Base-by-base conservation (phyloP, 2,329 filamentous ascomycete species). In the Geosmithia putterillii region DNA sequence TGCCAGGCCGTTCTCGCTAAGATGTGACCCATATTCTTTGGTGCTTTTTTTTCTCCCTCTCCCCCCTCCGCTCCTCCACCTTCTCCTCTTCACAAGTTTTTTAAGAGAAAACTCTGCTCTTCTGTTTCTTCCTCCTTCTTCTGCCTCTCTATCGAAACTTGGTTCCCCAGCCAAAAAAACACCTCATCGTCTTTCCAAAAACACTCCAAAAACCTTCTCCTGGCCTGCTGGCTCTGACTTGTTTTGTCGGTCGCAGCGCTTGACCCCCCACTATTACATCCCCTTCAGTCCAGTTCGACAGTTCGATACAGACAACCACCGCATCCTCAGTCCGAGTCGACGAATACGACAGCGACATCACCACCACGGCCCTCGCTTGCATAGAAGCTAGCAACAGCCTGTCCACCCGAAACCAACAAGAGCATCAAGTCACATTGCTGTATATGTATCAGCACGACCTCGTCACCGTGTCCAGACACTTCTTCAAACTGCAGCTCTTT, bases 391-490 rank as follows among this genome's bases (percentile, higher is more conserved):
- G 18, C 17, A 21, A 38, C 35, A 42, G 32, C 28, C 28, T 14
- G 23, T 14, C 28, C 28, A 12, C 28, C 5, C 28, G 6, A 45
- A 17, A 20, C n/a, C n/a, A n/a, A n/a, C n/a, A n/a, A n/a, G 32
- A 45, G 25, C 37, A 35, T 20, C 7, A 12, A 40, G 25, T 50
- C 54, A 63, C 57, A 58, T 60, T 61, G 59, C 62, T 83, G 87
- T 94, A 85, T 94, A 94, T 94, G 88, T 94, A 94, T 95, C 88
- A 88, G 86, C 83, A 86, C 86, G 83, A 84, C 81, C 65, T 74
- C 62, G 78, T 78, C 79, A 79, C 85, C 84, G 81, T 87, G 81
- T 88, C 86, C 81, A 86, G 82, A 86, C 83, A 90, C 82, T 86
- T 86, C 75, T 80, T 86, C 75, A 86, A 87, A 85, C 86, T 94